phyloP scores from a whole-genome alignment of 2,329 filamentous ascomycete genomes.

The Nigrospora osmanthi region DNA sequence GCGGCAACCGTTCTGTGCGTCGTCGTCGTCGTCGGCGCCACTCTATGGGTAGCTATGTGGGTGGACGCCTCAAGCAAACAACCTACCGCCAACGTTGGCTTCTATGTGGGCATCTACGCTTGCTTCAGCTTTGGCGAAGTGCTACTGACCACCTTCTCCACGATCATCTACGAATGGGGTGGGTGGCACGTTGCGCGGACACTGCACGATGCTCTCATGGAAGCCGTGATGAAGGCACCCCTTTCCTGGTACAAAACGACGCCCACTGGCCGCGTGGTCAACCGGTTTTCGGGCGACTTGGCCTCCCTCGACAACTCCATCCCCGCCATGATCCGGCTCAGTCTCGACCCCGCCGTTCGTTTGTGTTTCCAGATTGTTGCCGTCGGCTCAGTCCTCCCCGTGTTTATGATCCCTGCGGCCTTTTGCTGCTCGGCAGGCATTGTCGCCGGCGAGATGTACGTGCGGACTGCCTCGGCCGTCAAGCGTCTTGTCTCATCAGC shows the following conservation, averaged over 20 bases:
- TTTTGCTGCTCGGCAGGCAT: conserved; percentile 28
- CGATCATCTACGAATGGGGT: conserved; percentile 43
- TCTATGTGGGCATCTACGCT: conserved; percentile 46
- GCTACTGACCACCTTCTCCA: conserved; percentile 30
- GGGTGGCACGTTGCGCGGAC: conserved; percentile 47
- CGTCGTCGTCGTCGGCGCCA: conserved; percentile 31
- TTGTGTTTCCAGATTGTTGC: conserved; percentile 27
- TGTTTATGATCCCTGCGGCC: conserved; percentile 33
- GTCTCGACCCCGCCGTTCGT: conserved; percentile 28
- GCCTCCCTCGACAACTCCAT: conserved; percentile 44
- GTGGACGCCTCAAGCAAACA: conserved; percentile 40
- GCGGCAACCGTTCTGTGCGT: conserved; percentile 31
- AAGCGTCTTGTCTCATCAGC: conserved; percentile 31
- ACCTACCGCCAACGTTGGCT: conserved; percentile 34
- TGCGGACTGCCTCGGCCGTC: conserved; percentile 31
- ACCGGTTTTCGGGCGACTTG: conserved; percentile 50
- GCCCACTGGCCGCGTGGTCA: conserved; percentile 43
- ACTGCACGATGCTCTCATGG: conserved; percentile 45
- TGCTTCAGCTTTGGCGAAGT: conserved; percentile 34
- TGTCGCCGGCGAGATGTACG: conserved; percentile 34
- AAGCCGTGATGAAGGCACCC: conserved; percentile 43
- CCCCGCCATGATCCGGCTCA: conserved; percentile 33
- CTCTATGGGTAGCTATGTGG: conserved; percentile 45
- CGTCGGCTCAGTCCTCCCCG: conserved; percentile 32
- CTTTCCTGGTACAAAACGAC: conserved; percentile 50